A percentile compares a stretch with the other conserved stretches of the same genome.
Evolutionary conservation across 129 eudicot genomes (phyloP).

Genomic region (Scalesia atractyloides): DNA sequence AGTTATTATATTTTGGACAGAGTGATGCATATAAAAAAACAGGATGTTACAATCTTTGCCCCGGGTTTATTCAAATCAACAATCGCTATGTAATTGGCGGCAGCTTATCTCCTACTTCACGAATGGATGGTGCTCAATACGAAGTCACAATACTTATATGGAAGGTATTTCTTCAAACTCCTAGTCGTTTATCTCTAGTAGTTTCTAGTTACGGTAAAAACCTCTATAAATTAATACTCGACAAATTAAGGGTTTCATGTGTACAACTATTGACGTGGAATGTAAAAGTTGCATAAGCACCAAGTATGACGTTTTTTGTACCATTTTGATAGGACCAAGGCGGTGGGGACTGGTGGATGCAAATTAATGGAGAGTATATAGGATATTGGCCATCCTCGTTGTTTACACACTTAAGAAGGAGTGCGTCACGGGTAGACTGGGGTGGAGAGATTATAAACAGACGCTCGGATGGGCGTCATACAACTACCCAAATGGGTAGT

Average conservation of each 20-base stretch:
- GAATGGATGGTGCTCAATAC: slow-evolving; percentile 54
- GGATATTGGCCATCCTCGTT: no score
- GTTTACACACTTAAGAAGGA: slow-evolving; percentile 42
- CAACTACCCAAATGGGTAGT: slow-evolving; percentile 91
- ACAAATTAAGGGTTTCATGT: no score
- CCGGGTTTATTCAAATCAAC: slow-evolving; percentile 74
- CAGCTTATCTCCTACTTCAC: slow-evolving; percentile 61
- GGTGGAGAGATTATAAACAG: slow-evolving; percentile 81
- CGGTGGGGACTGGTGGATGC: no score
- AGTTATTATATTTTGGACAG: slow-evolving; percentile 38
- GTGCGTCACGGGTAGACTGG: slow-evolving; percentile 74
- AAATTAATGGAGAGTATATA: no score
- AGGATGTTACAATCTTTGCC: slow-evolving; percentile 89
- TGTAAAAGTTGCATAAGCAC: no score
- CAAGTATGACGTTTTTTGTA: no score
- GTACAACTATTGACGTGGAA: no score
- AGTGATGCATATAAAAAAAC: slow-evolving; percentile 93
- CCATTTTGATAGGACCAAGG: no score
- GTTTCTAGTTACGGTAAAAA: no score
- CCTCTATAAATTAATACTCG: neutral
- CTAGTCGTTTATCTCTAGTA: no score
- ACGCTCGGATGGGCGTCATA: slow-evolving; percentile 63
- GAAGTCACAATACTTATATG: slow-evolving; percentile 70
- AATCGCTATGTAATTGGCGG: slow-evolving; percentile 74
- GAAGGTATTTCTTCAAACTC: slow-evolving; percentile 49